phyloP scores from a whole-genome alignment of 2,329 filamentous ascomycete species.

The Fusarium keratoplasticum region DNA sequence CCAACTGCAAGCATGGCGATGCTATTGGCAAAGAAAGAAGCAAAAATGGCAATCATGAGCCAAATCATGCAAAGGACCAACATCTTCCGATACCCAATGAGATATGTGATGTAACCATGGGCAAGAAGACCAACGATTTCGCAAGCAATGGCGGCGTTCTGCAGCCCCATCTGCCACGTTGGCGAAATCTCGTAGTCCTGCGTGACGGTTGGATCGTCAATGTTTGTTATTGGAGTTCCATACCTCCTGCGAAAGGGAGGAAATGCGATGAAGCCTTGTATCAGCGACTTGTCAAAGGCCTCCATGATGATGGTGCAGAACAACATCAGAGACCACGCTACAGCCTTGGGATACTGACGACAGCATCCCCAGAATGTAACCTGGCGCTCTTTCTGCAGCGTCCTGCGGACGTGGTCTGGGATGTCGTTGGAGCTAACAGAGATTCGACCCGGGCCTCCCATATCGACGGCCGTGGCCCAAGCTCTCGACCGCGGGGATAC shows the following conservation, averaged over 20 bases:
- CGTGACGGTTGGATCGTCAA: conserved; percentile 27
- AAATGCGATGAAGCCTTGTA: conserved; percentile 38
- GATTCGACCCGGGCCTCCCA: not conserved
- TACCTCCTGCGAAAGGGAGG: conserved; percentile 41
- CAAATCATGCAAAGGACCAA: conserved; percentile 51
- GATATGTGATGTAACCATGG: conserved; percentile 55
- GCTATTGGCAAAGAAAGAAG: conserved; percentile 52
- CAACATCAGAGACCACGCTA: conserved; percentile 39
- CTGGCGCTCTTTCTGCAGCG: conserved; percentile 1
- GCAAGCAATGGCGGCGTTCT: conserved; percentile 35
- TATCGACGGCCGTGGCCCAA: not conserved
- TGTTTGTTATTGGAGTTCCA: conserved; percentile 30
- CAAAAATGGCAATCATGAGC: conserved; percentile 53
- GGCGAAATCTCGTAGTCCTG: conserved; percentile 52
- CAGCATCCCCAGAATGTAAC: conserved; percentile 32
- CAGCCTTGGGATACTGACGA: conserved; percentile 40
- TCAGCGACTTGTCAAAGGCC: conserved; percentile 38
- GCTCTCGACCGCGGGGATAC: not conserved
- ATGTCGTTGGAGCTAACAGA: conserved; percentile 8
- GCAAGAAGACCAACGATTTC: conserved; percentile 53
- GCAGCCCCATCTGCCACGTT: conserved; percentile 39
- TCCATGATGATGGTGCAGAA: conserved; percentile 44
- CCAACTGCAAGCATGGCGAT: conserved; percentile 49
- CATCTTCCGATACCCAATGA: conserved; percentile 52
- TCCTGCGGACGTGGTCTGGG: not conserved